A percentile compares a stretch with the other conserved stretches of the same genome.
Conservation (phyloP, 2,329 filamentous ascomycete genomes). For the Pyrenophora teres region DNA sequence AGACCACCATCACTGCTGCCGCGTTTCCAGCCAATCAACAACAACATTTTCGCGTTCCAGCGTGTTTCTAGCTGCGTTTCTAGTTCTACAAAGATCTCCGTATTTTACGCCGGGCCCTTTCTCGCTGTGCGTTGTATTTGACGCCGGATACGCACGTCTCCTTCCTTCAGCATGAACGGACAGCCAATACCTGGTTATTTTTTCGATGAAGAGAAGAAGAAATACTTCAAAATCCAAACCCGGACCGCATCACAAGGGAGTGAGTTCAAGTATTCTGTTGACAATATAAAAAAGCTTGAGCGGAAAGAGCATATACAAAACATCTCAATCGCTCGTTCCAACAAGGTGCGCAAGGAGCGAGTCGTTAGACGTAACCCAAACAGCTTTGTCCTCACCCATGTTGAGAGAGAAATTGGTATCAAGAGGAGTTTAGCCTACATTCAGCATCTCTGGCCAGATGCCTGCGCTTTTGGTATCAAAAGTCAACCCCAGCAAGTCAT, state of each 20-base stretch:
- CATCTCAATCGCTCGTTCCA: conserved; percentile 6
- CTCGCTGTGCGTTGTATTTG: neutral
- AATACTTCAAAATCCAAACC: conserved; percentile 56
- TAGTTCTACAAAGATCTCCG: neutral
- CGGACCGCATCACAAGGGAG: conserved; percentile 41
- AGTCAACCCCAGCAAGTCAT: conserved; percentile 13
- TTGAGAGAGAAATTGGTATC: conserved; percentile 37
- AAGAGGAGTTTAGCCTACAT: conserved; percentile 23
- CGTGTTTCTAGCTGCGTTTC: too few species aligned
- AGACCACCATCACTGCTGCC: conserved; percentile 1
- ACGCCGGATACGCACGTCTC: neutral
- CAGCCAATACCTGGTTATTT: conserved; percentile 56
- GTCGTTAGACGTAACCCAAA: conserved; percentile 26
- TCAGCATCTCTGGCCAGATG: conserved; percentile 32
- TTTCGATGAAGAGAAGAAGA: conserved; percentile 54
- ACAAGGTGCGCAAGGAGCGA: conserved; percentile 30
- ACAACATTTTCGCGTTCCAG: neutral
- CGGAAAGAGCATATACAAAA: conserved; percentile 28
- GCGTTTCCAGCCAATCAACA: neutral
- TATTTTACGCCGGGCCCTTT: neutral
- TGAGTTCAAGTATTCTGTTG: conserved; percentile 47
- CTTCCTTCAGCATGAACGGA: conserved; percentile 39
- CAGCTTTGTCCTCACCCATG: conserved; percentile 22
- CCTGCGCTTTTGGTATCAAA: conserved; percentile 26
- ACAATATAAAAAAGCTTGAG: conserved; percentile 48